Evolutionary conservation across 2,329 filamentous ascomycete genomes (phyloP), one percentile per base, ranked within the genome.

Genomic region (Cercospora beticola): DNA sequence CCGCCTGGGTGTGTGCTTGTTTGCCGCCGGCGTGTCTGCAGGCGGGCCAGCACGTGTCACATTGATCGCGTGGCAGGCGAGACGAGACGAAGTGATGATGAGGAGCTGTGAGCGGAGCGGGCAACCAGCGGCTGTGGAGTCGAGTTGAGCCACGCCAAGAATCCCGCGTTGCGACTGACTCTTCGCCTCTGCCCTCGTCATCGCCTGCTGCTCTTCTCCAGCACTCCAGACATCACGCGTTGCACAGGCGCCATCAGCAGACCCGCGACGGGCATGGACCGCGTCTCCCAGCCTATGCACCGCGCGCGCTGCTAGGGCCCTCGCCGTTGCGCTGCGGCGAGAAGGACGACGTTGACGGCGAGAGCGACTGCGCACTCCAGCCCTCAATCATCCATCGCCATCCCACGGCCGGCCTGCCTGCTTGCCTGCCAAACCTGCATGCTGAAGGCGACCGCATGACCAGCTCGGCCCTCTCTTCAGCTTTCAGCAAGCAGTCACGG

Each of bases 271-370:
- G 52, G 49, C 49, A 57, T 40, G 23, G 59, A 49, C 59, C 36
- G 59, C 62, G 26, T 18, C 23, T 66, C 28, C 36, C 64, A 56
- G 7, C 40, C 21, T 26, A 61, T 66, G 68, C 66, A 67, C 56
- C 69, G 66, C 66, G 65, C 66, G 63, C 26, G 33, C 46, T 59
- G 57, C 64, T 66, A 49, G 43, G 33, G 30, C n/a, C 14, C 26
- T 57, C 28, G 26, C 21, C 54, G 26, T 26, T 31, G 54, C 52
- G 23, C 18, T 28, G 52, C 28, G 23, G 54, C 23, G 23, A 14
- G 23, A 30, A 30, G 54, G 54, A 57, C 23, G 54, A 57, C 26
- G 52, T 33, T 33, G 10, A 33, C 31, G 31, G 31, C 31, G 31
- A 33, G 10, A 14, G 23, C 23, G 28, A 57, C 54, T 12, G 46